Conservation (phyloP, 2,329 filamentous ascomycete genomes). For the Hypoxylon sp. region DNA sequence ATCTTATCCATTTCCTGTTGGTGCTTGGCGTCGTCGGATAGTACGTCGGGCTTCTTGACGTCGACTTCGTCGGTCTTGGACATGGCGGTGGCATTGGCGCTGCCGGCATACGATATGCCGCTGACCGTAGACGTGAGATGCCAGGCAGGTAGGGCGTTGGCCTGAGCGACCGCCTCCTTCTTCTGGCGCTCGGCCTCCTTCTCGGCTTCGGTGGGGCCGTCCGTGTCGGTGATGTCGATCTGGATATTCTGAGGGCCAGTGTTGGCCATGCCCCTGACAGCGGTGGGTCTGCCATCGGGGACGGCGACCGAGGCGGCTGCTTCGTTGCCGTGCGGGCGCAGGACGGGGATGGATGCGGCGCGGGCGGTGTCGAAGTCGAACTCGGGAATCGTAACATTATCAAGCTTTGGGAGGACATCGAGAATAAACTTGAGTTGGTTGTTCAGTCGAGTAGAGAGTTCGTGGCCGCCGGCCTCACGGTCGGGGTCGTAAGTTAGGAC, state of each 20-base stretch:
- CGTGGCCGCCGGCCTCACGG: slow-evolving; percentile 76
- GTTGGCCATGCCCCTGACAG: slow-evolving; percentile 76
- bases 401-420: slow-evolving; percentile 80
- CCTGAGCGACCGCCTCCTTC: slow-evolving; percentile 73
- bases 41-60: slow-evolving; percentile 59
- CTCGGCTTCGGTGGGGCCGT: slow-evolving; percentile 75
- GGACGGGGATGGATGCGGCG: slow-evolving; percentile 71
- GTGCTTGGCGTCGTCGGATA: slow-evolving; percentile 60
- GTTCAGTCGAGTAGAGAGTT: slow-evolving; percentile 80
- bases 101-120: slow-evolving; percentile 67
- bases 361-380: slow-evolving; percentile 80
- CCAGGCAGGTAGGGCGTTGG: slow-evolving; percentile 79
- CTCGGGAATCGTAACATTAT: slow-evolving; percentile 78
- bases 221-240: slow-evolving; percentile 75
- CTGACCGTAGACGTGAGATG: slow-evolving; percentile 78
- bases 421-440: slow-evolving; percentile 84
- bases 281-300: slow-evolving; percentile 69
- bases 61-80: slow-evolving; percentile 61
- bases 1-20: slow-evolving; percentile 74
- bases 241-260: slow-evolving; percentile 76
- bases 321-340: slow-evolving; percentile 76
- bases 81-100: slow-evolving; percentile 49
- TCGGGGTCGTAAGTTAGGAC: slow-evolving; percentile 75
- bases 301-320: slow-evolving; percentile 70
- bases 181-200: slow-evolving; percentile 73